Evolutionary conservation across 345 rosid genomes (phyloP), one percentile per base, ranked within the genome.

Genomic region (Mangifera indica): DNA sequence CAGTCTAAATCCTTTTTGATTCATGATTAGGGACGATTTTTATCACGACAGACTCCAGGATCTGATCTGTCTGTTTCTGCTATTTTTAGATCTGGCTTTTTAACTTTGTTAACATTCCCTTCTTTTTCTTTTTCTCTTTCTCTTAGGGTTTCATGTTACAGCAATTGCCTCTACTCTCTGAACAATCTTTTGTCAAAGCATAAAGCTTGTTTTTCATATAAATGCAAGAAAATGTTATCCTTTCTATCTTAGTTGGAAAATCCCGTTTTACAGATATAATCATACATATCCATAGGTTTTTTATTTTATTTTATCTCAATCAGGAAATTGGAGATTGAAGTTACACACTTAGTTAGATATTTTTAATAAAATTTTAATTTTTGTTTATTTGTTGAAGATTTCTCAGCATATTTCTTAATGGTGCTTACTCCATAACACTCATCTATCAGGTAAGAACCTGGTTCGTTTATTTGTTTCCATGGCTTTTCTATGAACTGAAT

Each of bases 21-120:
- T 75, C 71, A 76, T 77, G 62, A 79, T 71, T 70, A 63, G 66
- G 44, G 7, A 71, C 78, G 80, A 67, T 80, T 62, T 67, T 48
- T 56, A 42, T 67, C 83, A 81, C 79, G 86, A 79, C 79, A 66
- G 71, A 73, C 78, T 83, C 71, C 25, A 69, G 81, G 60, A 56
- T 77, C 85, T 65, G 86, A 78, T 85, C 83, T 81, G 80, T 83
- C 85, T 78, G 77, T 76, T 79, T 85, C 76, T 81, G 79, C 63
- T 60, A 51, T 54, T 77, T 65, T 76, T 81, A 77, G 86, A 85
- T 85, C 87, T 76, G 62, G 62, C 71, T 54, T 77, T 75, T 70
- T 34, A 77, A 67, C 61, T 68, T 74, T 57, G 68, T 55, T 67
- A 26, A 13, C 62, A 46, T 59, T n/a, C n/a, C n/a, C n/a, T n/a